Conservation (phyloP, 148 eudicot species). For the Rhododendron mucronatum region DNA sequence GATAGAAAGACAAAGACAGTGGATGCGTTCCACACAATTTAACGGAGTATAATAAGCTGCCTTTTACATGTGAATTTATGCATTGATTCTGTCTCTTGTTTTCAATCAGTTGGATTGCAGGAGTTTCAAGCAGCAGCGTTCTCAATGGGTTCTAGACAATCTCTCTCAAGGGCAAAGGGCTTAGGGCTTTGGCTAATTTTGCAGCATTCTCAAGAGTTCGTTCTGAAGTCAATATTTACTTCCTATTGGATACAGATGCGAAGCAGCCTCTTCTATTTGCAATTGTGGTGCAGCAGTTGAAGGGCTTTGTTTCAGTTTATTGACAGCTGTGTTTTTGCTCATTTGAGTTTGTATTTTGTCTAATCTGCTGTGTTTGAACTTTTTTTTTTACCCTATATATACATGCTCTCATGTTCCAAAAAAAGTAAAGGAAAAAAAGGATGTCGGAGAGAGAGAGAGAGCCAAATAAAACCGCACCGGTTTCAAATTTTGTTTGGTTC, state of each 20-base stretch:
- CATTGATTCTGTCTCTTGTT: neutral
- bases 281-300: neutral
- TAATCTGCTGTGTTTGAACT: neutral
- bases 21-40: too few species aligned
- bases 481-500: neutral
- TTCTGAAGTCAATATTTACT: neutral
- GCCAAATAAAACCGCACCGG: neutral
- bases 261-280: neutral
- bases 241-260: neutral
- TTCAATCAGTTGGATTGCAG: neutral
- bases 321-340: neutral
- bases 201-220: neutral
- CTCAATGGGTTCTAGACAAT: neutral
- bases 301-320: neutral
- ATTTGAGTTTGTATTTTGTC: neutral
- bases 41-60: neutral
- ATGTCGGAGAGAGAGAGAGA: too few species aligned
- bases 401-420: neutral
- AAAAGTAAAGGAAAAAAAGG: neutral
- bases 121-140: neutral
- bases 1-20: neutral
- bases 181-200: neutral
- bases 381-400: neutral
- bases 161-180: neutral
- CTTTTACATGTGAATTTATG: neutral